Evolutionary conservation across 352 stramenopile species (phyloP).

Genomic region (Phytophthora macrochlamydospora): DNA sequence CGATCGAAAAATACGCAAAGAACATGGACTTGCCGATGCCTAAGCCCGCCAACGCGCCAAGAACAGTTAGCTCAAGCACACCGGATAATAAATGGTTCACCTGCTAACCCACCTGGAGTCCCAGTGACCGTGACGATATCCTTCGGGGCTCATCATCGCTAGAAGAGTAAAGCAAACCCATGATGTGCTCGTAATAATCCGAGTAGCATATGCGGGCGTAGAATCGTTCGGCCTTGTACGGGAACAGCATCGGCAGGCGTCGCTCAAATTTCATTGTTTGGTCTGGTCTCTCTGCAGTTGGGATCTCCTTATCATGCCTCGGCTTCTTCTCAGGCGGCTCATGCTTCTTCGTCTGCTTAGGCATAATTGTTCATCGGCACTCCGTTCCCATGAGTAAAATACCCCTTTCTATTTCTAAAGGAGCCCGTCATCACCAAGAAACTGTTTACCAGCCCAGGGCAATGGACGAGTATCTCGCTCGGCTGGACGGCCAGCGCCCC

Average conservation of each 20-base stretch:
- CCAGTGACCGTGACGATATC: constrained; percentile 1
- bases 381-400: no score
- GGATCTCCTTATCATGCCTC: no score
- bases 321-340: no score
- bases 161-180: neutral
- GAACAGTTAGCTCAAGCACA: neutral
- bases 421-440: no score
- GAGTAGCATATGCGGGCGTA: neutral
- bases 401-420: no score
- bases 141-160: neutral
- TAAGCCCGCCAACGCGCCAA: neutral
- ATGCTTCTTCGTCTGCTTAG: no score
- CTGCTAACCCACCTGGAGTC: neutral
- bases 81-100: no score
- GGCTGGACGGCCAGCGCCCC: neutral
- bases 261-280: no score
- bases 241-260: no score
- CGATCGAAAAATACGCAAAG: constrained; percentile 5
- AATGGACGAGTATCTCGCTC: neutral
- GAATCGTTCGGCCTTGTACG: neutral
- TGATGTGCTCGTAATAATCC: neutral
- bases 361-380: no score
- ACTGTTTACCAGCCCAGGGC: no score
- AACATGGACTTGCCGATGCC: constrained; percentile 13
- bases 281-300: no score